Evolutionary conservation across 2,329 filamentous ascomycete genomes (phyloP).

Genomic region (Alternaria solani): DNA sequence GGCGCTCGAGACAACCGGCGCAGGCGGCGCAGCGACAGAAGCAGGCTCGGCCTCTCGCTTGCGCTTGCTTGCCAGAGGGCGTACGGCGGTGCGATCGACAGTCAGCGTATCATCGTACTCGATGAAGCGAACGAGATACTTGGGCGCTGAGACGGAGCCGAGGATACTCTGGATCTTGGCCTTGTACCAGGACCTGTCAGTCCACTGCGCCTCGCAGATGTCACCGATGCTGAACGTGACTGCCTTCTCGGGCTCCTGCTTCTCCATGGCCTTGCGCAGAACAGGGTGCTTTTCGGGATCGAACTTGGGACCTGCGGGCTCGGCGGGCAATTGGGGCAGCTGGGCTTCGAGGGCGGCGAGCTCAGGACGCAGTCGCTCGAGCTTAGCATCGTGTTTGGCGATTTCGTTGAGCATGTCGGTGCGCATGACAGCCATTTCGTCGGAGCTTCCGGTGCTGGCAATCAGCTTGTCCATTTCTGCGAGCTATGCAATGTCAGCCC

Average conservation of each 20-base stretch:
- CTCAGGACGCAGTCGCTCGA: slow-evolving; percentile 67
- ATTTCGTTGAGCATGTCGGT: slow-evolving; percentile 84
- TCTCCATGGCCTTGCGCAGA: slow-evolving; percentile 62
- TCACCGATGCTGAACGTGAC: slow-evolving; percentile 85
- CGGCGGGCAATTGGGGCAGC: slow-evolving; percentile 48
- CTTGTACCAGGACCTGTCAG: slow-evolving; percentile 89
- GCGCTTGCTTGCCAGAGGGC: slow-evolving; percentile 48
- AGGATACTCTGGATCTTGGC: slow-evolving; percentile 94
- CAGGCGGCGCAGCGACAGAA: slow-evolving; percentile 57
- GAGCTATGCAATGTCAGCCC: slow-evolving; percentile 7
- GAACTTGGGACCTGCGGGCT: slow-evolving; percentile 66
- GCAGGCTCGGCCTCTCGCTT: slow-evolving; percentile 87
- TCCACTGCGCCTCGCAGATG: slow-evolving; percentile 87
- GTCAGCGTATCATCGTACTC: slow-evolving; percentile 90
- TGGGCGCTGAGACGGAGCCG: slow-evolving; percentile 86
- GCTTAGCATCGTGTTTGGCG: slow-evolving; percentile 77
- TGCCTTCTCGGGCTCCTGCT: slow-evolving; percentile 45
- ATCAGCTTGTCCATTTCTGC: slow-evolving; percentile 78
- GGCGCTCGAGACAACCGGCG: slow-evolving; percentile 51
- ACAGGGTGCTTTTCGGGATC: slow-evolving; percentile 82
- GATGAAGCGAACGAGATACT: slow-evolving; percentile 96
- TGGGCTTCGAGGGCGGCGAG: slow-evolving; percentile 65
- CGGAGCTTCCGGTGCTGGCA: slow-evolving; percentile 78
- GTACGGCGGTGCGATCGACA: slow-evolving; percentile 59
- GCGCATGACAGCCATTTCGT: slow-evolving; percentile 81